These are phyloP conservation scores for Camellia lanceoleosa DNA, from an alignment of 148 eudicot species.

Conservation along the genomic window DNA sequence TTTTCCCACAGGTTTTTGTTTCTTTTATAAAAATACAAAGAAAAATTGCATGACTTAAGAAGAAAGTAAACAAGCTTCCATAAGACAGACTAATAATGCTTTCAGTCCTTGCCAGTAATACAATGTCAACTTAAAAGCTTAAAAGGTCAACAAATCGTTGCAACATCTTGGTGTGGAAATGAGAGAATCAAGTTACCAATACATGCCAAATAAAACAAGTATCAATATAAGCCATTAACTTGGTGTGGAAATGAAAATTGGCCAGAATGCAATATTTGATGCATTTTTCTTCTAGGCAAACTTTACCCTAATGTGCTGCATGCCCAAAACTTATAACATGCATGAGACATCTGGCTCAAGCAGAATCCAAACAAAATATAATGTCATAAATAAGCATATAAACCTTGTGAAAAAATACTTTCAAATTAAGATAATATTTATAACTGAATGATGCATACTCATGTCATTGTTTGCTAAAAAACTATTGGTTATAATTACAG, in stretches of 20 bases:
- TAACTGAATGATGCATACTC: not conserved
- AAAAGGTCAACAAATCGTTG: not conserved
- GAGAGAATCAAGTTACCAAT: conserved; percentile 1
- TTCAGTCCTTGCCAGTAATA: not conserved
- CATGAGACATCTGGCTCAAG: not conserved
- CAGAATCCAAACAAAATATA: not conserved
- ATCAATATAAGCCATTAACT: not conserved
- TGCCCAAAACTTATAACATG: not conserved
- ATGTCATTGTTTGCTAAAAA: not conserved
- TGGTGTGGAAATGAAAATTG: not conserved
- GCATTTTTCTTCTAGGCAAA: not conserved
- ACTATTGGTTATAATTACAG: not conserved
- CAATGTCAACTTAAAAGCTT: not conserved
- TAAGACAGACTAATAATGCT: not conserved
- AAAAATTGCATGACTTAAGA: not conserved
- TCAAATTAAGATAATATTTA: not conserved
- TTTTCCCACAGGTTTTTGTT: not conserved
- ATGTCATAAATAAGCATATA: not conserved
- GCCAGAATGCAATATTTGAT: not conserved
- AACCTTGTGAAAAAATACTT: not conserved
- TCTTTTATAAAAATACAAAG: not conserved
- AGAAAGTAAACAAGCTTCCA: not conserved
- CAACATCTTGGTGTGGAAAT: not conserved
- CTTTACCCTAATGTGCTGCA: not conserved
- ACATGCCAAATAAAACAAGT: not conserved